These are phyloP conservation scores for Lepidium africanum DNA, from an alignment of 345 rosid genomes.

Conservation along the genomic window DNA sequence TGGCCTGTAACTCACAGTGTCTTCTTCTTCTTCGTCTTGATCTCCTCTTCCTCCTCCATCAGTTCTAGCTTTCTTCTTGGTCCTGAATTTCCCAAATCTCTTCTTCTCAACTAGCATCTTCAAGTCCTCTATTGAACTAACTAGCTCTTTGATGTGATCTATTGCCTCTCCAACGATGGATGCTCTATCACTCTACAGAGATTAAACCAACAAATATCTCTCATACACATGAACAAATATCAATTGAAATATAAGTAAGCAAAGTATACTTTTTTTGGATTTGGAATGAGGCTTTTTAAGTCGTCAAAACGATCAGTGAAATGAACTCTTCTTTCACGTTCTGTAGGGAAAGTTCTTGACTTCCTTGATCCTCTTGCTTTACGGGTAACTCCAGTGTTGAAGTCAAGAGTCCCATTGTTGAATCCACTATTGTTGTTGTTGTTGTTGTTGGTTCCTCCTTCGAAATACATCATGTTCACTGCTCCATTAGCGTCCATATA, in stretches of 20 bases:
- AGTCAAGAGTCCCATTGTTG: slow-evolving; percentile 34
- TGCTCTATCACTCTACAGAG: slow-evolving; percentile 53
- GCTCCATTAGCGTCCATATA: slow-evolving; percentile 26
- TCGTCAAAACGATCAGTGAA: slow-evolving; percentile 40
- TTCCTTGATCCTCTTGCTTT: slow-evolving; percentile 39
- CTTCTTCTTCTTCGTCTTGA: slow-evolving; percentile 15
- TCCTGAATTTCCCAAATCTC: slow-evolving; percentile 46
- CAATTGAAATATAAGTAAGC: not conserved
- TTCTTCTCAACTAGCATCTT: slow-evolving; percentile 64
- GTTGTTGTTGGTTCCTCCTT: slow-evolving; percentile 14
- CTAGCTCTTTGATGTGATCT: slow-evolving; percentile 66
- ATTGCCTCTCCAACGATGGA: slow-evolving; percentile 70
- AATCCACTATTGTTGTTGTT: slow-evolving; percentile 15
- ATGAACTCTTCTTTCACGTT: slow-evolving; percentile 56
- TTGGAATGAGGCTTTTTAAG: slow-evolving; percentile 52
- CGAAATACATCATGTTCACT: slow-evolving; percentile 25
- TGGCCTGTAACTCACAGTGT: slow-evolving; percentile 33
- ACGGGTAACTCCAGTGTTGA: slow-evolving; percentile 27
- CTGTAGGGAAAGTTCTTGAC: slow-evolving; percentile 48
- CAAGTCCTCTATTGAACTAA: slow-evolving; percentile 49
- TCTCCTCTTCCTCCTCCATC: slow-evolving; percentile 20
- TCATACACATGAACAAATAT: not conserved
- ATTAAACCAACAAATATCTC: not conserved
- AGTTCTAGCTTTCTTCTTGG: slow-evolving; percentile 40
- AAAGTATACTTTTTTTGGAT: slow-evolving; percentile 45